These are phyloP conservation scores for Cryptosporidium bovis DNA, from an alignment of 169 alveolate genomes.

Conservation along the genomic window DNA sequence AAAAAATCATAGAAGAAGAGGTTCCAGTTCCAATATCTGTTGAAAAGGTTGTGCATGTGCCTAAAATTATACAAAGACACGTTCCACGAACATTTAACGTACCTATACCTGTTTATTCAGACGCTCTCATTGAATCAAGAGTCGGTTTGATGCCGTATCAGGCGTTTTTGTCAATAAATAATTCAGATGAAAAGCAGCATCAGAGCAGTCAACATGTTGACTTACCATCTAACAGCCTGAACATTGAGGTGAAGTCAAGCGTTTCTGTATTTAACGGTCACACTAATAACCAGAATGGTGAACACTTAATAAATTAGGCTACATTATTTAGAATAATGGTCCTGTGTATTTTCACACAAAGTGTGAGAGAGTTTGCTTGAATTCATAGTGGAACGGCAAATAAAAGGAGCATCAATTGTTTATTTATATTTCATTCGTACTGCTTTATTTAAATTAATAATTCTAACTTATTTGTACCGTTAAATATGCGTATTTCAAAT, in stretches of 20 bases:
- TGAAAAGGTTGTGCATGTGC: constrained; percentile 70
- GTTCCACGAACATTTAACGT: constrained; percentile 72
- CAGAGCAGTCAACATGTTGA: background rate
- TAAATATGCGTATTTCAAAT: background rate
- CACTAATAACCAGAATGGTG: background rate
- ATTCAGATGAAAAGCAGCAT: constrained; percentile 1
- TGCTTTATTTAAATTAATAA: background rate
- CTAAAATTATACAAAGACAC: constrained; percentile 73
- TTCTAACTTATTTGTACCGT: background rate
- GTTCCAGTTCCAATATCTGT: constrained; percentile 69
- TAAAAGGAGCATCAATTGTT: too few species aligned
- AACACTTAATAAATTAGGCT: background rate
- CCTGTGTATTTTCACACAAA: too few species aligned
- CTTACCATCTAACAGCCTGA: background rate
- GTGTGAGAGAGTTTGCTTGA: too few species aligned
- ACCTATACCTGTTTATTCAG: constrained; percentile 71
- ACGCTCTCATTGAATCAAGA: constrained; percentile 67
- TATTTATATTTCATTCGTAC: background rate
- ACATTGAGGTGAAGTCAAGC: constrained; percentile 8
- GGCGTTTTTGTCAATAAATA: constrained; percentile 59
- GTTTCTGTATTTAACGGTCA: constrained; percentile 12
- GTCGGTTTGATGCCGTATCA: constrained; percentile 71
- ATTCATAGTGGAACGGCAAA: too few species aligned
- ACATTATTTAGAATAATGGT: too few species aligned
- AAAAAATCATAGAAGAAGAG: constrained; percentile 70